Evolutionary conservation across 2,329 filamentous ascomycete genomes (phyloP), one percentile per base, ranked within the genome.

Genomic region (Nakataea oryzae): DNA sequence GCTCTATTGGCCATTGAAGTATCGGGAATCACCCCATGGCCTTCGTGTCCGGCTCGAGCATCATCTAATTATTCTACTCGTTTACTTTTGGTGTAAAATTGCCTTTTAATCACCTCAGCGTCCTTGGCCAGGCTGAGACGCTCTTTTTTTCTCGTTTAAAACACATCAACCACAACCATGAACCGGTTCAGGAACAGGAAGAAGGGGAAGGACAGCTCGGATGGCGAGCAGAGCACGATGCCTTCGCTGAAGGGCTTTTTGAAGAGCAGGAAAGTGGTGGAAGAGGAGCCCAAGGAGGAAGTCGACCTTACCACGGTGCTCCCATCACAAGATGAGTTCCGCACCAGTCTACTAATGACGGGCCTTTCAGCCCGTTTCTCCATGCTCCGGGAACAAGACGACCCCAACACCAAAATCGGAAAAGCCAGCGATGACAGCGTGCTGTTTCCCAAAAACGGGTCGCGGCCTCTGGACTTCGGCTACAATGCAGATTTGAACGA

Each of bases 391-490:
- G 93, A 97, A 74, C 93, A 97, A 73, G 93, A 97, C 72, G 92
- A 97, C 69, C 93, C 93, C 1, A 88, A 80, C 65, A 93, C 91
- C 2, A 89, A 92, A 72, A 82, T 97, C 34, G 93, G 93, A 63
- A 97, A 97, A 74, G 93, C 93, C 21, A 95, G 90, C 74, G 93
- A 97, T 71, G 93, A 97, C 74, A 97, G 93, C 67, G 93, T 97
- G 3, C 76, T 97, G 26, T 89, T 86, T 65, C 90, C 90, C 3
- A 93, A 91, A 69, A 84, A 91, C 61, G 87, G 89, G 66, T 96
- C 93, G 0, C 85, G 89, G 63, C 75, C 96, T 66, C 81, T 85
- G 71, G 86, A 96, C 63, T 90, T 90, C 69, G 86, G 87, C 12
- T 75, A 75, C 54, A 68, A 83, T 59, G 80, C 80, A 21, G 78